Evolutionary conservation across 768 basidiomycete genomes (phyloP), one percentile per base, ranked within the genome.

Genomic region (Crucibulum laeve): DNA sequence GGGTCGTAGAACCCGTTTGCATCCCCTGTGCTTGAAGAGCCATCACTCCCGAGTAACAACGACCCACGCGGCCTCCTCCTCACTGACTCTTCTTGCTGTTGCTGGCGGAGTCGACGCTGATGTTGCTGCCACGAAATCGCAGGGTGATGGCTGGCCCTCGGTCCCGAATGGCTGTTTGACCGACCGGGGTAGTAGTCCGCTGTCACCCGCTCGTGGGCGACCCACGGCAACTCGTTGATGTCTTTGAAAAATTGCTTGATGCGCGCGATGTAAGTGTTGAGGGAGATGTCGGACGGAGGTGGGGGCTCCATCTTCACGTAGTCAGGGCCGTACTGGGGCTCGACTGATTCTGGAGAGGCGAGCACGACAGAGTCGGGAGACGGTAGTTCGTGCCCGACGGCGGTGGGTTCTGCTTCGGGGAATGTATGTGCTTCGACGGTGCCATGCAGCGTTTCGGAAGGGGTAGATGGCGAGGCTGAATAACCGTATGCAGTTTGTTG

Each of bases 271-370:
- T 58, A 69, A n/a, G 47, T 53, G 46, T 52, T 53, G 15, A 69
- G 46, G 2, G 67, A 64, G 8, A 51, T 49, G 8, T 65, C 61
- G 8, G 71, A 64, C 0, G 56, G 61, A 4, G 67, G 63, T 5
- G 69, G 68, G n/a, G 69, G 59, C 4, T 66, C 62, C 73, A 78
- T 75, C 48, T 73, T 74, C 21, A 65, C 71, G 49, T 76, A 77
- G 46, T 76, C 73, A 0, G 72, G 59, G 3, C 65, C 70, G 10
- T 61, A 69, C 14, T 60, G 62, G 3, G 70, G 72, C 30, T 73
- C 65, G 4, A 66, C 65, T 28, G 67, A 58, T 23, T 70, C 47
- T 0, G 71, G 73, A n/a, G 64, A 68, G 7, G 39, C 48, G 28
- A 32, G 28, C 28, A 32, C 28, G 8, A 51, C 52, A 19, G 60